Evolutionary conservation across 306 rosid genomes (phyloP).

Genomic region (Inga leiocalycina): DNA sequence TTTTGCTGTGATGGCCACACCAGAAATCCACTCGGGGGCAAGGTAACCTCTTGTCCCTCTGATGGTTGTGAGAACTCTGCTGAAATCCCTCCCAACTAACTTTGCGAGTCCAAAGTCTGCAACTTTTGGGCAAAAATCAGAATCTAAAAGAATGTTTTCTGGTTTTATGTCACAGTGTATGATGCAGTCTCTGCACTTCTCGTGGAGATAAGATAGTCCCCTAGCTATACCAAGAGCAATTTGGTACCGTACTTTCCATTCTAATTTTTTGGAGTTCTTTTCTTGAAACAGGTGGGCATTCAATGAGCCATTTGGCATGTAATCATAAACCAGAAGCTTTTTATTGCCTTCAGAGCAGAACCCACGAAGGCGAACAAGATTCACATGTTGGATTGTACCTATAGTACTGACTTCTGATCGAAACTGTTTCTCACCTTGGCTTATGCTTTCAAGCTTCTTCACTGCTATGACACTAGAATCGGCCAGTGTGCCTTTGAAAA

Average conservation of each 20-base stretch:
- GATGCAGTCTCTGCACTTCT: slow-evolving; percentile 85
- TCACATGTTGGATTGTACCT: slow-evolving; percentile 85
- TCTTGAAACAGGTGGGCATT: slow-evolving; percentile 56
- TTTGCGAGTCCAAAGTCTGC: slow-evolving; percentile 95
- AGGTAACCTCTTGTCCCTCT: slow-evolving; percentile 97
- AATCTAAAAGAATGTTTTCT: slow-evolving; percentile 86
- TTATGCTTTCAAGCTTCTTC: slow-evolving; percentile 79
- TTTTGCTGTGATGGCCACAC: slow-evolving; percentile 79
- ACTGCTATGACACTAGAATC: slow-evolving; percentile 79
- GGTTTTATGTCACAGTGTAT: slow-evolving; percentile 95
- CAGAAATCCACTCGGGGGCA: slow-evolving; percentile 94
- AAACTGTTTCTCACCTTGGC: slow-evolving; percentile 95
- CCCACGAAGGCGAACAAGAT: slow-evolving; percentile 84
- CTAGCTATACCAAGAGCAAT: slow-evolving; percentile 85
- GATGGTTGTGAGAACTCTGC: slow-evolving; percentile 85
- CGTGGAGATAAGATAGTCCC: slow-evolving; percentile 82
- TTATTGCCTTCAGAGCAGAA: slow-evolving; percentile 79
- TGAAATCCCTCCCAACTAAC: slow-evolving; percentile 83
- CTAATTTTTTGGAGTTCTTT: slow-evolving; percentile 42
- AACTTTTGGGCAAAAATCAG: slow-evolving; percentile 68
- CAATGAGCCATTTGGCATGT: slow-evolving; percentile 80
- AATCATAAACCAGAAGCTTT: slow-evolving; percentile 78
- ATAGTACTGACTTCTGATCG: slow-evolving; percentile 84
- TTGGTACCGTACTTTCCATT: slow-evolving; percentile 78
- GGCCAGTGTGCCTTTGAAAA: slow-evolving; percentile 78